Evolutionary conservation across 345 rosid species (phyloP).

Genomic region (Citrus trifoliata): DNA sequence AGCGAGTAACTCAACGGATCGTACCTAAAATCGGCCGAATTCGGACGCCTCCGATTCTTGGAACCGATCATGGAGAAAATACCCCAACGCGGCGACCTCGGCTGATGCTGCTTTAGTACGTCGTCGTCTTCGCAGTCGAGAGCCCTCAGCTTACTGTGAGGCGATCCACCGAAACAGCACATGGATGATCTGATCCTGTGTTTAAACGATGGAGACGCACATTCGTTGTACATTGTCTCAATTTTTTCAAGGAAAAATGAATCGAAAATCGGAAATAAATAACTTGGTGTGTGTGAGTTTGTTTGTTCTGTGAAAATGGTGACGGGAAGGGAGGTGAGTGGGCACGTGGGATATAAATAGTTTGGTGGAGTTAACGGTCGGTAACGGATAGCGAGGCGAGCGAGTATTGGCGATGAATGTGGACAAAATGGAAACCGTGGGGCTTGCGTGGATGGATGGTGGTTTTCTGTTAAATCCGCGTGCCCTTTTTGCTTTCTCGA

Average conservation of each 20-base stretch:
- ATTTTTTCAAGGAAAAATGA: neutral
- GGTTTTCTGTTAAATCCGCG: constrained; percentile 14
- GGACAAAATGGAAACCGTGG: constrained; percentile 24
- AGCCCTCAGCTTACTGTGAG: neutral
- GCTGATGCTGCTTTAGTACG: neutral
- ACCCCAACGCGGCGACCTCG: constrained; percentile 35
- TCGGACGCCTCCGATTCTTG: constrained; percentile 22
- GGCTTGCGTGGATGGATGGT: constrained; percentile 23
- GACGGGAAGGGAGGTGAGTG: neutral
- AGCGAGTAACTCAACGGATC: constrained; percentile 65
- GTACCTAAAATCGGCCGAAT: constrained; percentile 54
- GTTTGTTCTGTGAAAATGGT: neutral
- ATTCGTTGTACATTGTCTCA: constrained; percentile 24
- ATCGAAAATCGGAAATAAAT: neutral
- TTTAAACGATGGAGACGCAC: constrained; percentile 34
- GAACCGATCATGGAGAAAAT: constrained; percentile 32
- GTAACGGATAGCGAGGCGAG: constrained; percentile 13
- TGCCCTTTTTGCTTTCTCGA: neutral
- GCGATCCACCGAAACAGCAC: constrained; percentile 35
- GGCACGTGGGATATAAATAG: neutral
- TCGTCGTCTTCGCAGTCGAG: neutral
- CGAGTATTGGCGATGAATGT: neutral
- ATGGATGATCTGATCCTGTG: constrained; percentile 39
- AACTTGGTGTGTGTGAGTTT: neutral
- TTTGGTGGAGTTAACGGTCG: neutral